Conservation (phyloP, 1,284 basidiomycete genomes). For the Ustilago curta region DNA sequence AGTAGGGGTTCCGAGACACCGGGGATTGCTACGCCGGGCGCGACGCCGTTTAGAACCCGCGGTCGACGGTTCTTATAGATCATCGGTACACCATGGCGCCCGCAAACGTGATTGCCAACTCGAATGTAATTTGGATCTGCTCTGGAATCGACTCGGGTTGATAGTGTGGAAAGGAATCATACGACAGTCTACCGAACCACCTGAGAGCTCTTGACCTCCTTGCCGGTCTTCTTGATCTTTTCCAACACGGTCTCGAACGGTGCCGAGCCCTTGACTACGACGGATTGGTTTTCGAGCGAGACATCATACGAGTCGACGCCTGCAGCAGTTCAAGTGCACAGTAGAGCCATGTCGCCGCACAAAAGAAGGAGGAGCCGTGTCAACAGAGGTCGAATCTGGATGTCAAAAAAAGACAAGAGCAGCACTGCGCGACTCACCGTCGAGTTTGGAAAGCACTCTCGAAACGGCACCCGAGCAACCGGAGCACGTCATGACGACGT, state of each 20-base stretch:
- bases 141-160: constrained; percentile 1
- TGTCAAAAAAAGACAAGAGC: no score
- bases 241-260: constrained; percentile 78
- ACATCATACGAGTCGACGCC: constrained; percentile 71
- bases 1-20: constrained; percentile 23
- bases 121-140: not conserved
- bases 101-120: not conserved
- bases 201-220: constrained; percentile 74
- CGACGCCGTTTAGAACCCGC: constrained; percentile 34
- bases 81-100: not conserved
- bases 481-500: constrained; percentile 82
- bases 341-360: not conserved
- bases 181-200: constrained; percentile 31
- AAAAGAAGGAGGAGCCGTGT: not conserved
- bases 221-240: constrained; percentile 88
- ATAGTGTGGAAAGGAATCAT: not conserved
- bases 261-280: constrained; percentile 76
- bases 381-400: no score
- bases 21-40: constrained; percentile 37
- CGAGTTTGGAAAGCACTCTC: constrained; percentile 78
- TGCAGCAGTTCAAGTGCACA: not conserved
- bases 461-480: constrained; percentile 84
- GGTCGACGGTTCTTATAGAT: constrained; percentile 13
- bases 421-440: constrained; percentile 73
- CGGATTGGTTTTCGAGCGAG: constrained; percentile 78